A percentile compares a stretch with the other conserved stretches of the same genome.
Conservation (phyloP, 352 stramenopile species). For the Hyaloperonospora brassicae region DNA sequence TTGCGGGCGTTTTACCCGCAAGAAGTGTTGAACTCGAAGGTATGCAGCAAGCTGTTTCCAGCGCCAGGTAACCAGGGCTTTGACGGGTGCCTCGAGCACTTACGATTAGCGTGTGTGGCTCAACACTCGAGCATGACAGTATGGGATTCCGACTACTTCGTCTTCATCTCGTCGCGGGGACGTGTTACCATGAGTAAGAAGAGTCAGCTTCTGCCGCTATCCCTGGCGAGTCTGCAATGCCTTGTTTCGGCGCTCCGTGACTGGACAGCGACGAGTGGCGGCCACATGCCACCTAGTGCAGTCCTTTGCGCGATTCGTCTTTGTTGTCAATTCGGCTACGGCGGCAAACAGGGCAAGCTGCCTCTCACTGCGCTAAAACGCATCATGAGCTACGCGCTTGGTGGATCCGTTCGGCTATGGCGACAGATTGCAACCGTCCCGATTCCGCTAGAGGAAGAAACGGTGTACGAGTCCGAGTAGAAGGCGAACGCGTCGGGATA, state of each 20-base stretch:
- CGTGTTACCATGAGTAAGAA: slow-evolving; percentile 55
- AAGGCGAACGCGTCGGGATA: slow-evolving; percentile 1
- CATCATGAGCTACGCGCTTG: slow-evolving; percentile 51
- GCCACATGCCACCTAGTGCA: slow-evolving; percentile 26
- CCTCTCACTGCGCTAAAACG: slow-evolving; percentile 36
- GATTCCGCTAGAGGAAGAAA: slow-evolving; percentile 36
- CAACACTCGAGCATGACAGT: slow-evolving; percentile 53
- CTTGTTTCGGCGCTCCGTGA: slow-evolving; percentile 37
- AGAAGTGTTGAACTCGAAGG: slow-evolving; percentile 83
- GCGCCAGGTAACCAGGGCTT: slow-evolving; percentile 84
- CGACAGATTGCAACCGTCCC: slow-evolving; percentile 48
- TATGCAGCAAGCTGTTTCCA: slow-evolving; percentile 69
- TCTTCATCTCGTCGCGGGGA: slow-evolving; percentile 49
- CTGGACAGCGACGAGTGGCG: slow-evolving; percentile 41
- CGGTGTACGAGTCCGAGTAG: slow-evolving; percentile 32
- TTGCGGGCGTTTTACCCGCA: slow-evolving; percentile 81
- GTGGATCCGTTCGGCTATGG: slow-evolving; percentile 57
- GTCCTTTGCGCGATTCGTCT: slow-evolving; percentile 45
- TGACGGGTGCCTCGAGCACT: slow-evolving; percentile 84
- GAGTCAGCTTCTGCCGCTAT: slow-evolving; percentile 50
- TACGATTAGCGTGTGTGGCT: slow-evolving; percentile 54
- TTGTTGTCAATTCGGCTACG: slow-evolving; percentile 41
- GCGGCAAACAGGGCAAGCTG: slow-evolving; percentile 16
- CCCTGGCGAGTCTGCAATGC: slow-evolving; percentile 52
- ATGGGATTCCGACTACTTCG: slow-evolving; percentile 78